These are phyloP conservation scores for Sugiyamaella sp. DNA, from an alignment of 1,139 yeast species.

Conservation along the genomic window DNA sequence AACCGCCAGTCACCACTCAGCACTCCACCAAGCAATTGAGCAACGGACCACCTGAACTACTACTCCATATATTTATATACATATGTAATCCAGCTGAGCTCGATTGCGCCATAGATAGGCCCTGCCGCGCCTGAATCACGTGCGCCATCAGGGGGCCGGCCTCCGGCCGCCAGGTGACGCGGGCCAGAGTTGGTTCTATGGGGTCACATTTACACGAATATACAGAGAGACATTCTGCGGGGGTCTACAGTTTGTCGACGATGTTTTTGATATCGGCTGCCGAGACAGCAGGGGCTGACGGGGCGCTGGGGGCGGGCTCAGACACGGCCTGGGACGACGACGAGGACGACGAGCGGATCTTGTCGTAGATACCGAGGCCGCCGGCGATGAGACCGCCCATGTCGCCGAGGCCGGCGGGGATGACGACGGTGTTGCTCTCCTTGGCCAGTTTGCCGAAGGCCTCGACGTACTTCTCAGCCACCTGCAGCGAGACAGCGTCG, in stretches of 20 bases:
- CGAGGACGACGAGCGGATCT: slow-evolving; percentile 43
- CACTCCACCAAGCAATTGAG: too few relatives aligned
- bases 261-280: slow-evolving; percentile 10
- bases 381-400: slow-evolving; percentile 75
- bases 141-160: not conserved
- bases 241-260: slow-evolving; percentile 13
- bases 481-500: slow-evolving; percentile 75
- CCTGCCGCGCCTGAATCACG: too few relatives aligned
- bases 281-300: slow-evolving; percentile 7
- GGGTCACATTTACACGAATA: not conserved
- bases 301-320: too few relatives aligned
- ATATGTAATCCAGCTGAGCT: too few relatives aligned
- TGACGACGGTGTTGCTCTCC: slow-evolving; percentile 74
- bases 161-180: not conserved
- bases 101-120: not conserved
- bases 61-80: too few relatives aligned
- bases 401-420: slow-evolving; percentile 77
- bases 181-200: not conserved
- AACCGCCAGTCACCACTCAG: too few relatives aligned
- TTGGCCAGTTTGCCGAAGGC: slow-evolving; percentile 84
- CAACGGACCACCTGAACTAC: too few relatives aligned
- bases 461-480: slow-evolving; percentile 82
- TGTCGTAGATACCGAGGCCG: slow-evolving; percentile 72
- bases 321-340: too few relatives aligned
- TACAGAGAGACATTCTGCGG: too few relatives aligned